Conservation (phyloP, 768 basidiomycete genomes). For the Psilocybe cubensis region DNA sequence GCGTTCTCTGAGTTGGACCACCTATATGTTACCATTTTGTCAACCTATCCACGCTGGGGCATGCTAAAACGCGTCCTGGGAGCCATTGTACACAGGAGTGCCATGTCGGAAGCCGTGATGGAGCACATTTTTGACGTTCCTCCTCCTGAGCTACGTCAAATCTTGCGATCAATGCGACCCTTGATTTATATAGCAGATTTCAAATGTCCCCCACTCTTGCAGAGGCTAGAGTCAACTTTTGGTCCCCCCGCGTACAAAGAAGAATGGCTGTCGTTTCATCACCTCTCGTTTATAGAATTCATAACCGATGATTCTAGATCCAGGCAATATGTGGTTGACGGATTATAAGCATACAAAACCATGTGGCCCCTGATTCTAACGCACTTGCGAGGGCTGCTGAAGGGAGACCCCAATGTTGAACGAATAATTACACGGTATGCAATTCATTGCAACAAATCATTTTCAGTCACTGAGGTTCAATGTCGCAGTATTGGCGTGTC, state of each 20-base stretch:
- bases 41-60: neutral
- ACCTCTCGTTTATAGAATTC: neutral
- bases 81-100: neutral
- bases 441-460: no score
- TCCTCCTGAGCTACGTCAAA: neutral
- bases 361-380: no score
- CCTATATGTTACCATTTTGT: neutral
- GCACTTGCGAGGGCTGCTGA: no score
- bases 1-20: neutral
- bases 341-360: no score
- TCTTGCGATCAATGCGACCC: neutral
- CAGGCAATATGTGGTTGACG: neutral
- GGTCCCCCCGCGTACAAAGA: neutral
- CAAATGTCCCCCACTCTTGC: neutral
- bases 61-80: neutral
- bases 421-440: no score
- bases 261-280: neutral
- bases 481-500: no score
- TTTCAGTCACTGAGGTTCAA: no score
- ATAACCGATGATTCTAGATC: neutral
- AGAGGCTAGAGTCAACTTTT: neutral
- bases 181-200: neutral
- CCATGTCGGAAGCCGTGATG: neutral
- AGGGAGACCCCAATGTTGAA: no score
- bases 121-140: neutral